Conservation (phyloP, 129 eudicot species). For the Calendula officinalis region DNA sequence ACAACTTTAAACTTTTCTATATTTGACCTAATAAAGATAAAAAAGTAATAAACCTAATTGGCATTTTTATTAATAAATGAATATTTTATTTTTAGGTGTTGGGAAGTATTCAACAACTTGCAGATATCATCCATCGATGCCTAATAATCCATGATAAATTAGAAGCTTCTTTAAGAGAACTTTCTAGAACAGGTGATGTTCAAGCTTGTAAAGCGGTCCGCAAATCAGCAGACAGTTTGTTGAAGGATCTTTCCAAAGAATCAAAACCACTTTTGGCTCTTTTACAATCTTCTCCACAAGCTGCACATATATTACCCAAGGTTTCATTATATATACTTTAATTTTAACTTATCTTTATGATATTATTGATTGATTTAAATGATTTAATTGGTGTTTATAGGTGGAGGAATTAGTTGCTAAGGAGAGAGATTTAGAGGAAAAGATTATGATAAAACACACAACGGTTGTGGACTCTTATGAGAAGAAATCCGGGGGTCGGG, state of each 20-base stretch:
- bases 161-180: slow-evolving; percentile 82
- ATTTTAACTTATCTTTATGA: background rate
- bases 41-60: background rate
- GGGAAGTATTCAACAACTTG: slow-evolving; percentile 73
- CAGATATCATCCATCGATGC: slow-evolving; percentile 51
- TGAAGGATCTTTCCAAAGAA: slow-evolving; percentile 85
- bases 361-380: background rate
- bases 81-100: slow-evolving; percentile 49
- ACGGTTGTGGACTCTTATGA: slow-evolving; percentile 78
- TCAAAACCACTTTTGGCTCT: slow-evolving; percentile 66
- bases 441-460: slow-evolving; percentile 76
- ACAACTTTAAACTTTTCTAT: background rate
- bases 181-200: slow-evolving; percentile 89
- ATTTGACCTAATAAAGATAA: background rate
- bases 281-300: slow-evolving; percentile 82
- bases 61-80: background rate
- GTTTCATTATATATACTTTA: slow-evolving; percentile 30
- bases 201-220: slow-evolving; percentile 92
- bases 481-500: slow-evolving; percentile 75
- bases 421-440: slow-evolving; percentile 91
- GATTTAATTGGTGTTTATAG: slow-evolving; percentile 29
- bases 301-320: slow-evolving; percentile 68
- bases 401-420: slow-evolving; percentile 82
- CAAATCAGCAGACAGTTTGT: slow-evolving; percentile 68
- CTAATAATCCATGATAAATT: slow-evolving; percentile 67